Base-by-base conservation (phyloP, 805 yeast species). In the Candida mattraensis region DNA sequence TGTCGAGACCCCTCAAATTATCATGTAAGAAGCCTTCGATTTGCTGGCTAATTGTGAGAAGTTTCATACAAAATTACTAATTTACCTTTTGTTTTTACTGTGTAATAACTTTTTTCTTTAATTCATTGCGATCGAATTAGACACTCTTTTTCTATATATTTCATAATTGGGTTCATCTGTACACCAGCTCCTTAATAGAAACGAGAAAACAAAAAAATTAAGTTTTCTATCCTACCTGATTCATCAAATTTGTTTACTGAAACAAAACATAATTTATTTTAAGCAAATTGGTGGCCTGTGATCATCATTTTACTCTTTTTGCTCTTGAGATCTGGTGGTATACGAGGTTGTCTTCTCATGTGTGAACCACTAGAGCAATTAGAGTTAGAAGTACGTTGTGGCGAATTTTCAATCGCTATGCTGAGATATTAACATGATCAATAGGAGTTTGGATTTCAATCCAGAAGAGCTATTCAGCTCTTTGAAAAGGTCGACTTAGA, bases 1-100 rank as follows among this genome's bases (percentile, higher is more conserved):
- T 66, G 96, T 93, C 66, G 98, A 94, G 78, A 81, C 84, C 69
- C 98, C 95, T 63, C 84, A 95, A 59, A 93, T 93, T 75, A 93
- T 93, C 71, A 93, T 93, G 99, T 93, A 76, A 76, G 35, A 17
- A 26, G 28, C 20, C 13, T 31, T 14, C 19, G 24, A 18, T 11
- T 19, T 37, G 19, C 23, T 20, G 11, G 14, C 20, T 10, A 24
- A 25, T 21, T 30, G 10, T n/a, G 26, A 14, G 8, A n/a, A 14
- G 12, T 20, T 28, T 19, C 18, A 7, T 20, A 7, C 11, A 20
- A 20, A 20, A 8, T 20, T 20, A 20, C 7, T 14, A 5, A n/a
- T 24, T 8, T 7, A 5, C 3, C 10, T 5, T 18, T 18, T 26
- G 17, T 18, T 20, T 21, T 26, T 30, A 20, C 29, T 18, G 35